These are phyloP conservation scores for Psidium friedrichsthalianum DNA, from an alignment of 345 rosid species.

Conservation along the genomic window DNA sequence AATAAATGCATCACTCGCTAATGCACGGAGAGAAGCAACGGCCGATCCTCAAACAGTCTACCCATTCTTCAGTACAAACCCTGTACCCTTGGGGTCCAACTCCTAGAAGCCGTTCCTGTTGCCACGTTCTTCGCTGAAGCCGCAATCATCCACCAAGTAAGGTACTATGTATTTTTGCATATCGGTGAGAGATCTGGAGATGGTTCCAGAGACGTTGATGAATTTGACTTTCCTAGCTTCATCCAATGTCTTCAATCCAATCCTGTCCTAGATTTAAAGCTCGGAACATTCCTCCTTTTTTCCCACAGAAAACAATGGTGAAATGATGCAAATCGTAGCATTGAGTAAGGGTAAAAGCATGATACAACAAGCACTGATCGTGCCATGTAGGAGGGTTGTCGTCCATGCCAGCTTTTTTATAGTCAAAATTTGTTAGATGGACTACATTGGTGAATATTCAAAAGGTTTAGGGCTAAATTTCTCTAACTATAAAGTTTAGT, in stretches of 20 bases:
- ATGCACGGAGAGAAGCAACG: neutral
- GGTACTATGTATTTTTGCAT: neutral
- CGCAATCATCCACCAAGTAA: neutral
- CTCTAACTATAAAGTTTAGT: too few species aligned
- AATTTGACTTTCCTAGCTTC: neutral
- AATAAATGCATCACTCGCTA: neutral
- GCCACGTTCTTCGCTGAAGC: neutral
- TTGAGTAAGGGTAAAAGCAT: neutral
- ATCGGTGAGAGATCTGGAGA: neutral
- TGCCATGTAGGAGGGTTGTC: too few species aligned
- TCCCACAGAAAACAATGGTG: neutral
- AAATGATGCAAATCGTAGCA: neutral
- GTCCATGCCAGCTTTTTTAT: too few species aligned
- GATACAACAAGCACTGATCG: fast-evolving
- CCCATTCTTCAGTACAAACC: neutral
- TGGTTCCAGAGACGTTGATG: neutral
- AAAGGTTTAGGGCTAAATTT: too few species aligned
- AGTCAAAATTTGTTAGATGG: too few species aligned
- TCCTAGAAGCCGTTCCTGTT: neutral
- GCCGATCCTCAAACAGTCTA: neutral
- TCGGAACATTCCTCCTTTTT: neutral
- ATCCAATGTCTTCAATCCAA: neutral
- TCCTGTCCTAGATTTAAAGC: neutral
- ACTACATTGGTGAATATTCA: too few species aligned
- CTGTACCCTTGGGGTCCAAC: neutral